phyloP scores from a whole-genome alignment of 306 rosid genomes.

The cucumber (Cucumis sativus) region Cucumber_9930_V3 NC_026659.2:26592001-26592500 shows the following conservation, averaged over 20 bases:
- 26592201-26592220: slow-evolving; percentile 7
- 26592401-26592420: slow-evolving; percentile 14
- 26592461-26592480: neutral
- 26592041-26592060: neutral
- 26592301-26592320: slow-evolving; percentile 24
- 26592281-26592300: slow-evolving; percentile 21
- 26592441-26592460: slow-evolving; percentile 39
- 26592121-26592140: slow-evolving; percentile 89
- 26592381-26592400: slow-evolving; percentile 38
- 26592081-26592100: neutral
- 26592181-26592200: neutral
- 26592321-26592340: slow-evolving; percentile 19
- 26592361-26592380: slow-evolving; percentile 1
- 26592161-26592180: slow-evolving; percentile 63
- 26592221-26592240: slow-evolving; percentile 14
- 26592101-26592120: neutral
- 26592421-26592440: slow-evolving; percentile 14
- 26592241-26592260: slow-evolving; percentile 9
- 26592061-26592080: neutral
- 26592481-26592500: slow-evolving; percentile 20
- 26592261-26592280: neutral
- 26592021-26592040: slow-evolving; percentile 97
- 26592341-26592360: slow-evolving; percentile 11
- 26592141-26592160: slow-evolving; percentile 96
- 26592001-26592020: slow-evolving; percentile 86